Evolutionary conservation across 2,329 filamentous ascomycete species (phyloP), one percentile per base, ranked within the genome.

Genomic region (Apiospora kogelbergensis): DNA sequence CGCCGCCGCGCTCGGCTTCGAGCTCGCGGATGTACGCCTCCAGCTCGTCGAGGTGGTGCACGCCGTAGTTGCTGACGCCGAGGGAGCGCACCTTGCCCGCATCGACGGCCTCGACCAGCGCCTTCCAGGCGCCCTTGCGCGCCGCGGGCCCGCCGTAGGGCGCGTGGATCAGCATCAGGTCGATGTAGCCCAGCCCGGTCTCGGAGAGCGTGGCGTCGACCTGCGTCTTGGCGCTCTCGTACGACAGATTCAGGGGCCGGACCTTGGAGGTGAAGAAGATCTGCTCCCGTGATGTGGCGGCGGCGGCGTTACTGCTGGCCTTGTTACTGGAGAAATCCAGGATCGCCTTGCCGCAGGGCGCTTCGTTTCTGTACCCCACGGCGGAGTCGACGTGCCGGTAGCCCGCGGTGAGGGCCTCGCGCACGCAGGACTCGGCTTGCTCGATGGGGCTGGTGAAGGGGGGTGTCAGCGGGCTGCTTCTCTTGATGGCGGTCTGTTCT

Each of bases 1-100:
- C 89, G 53, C 87, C 64, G 57, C 87, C 65, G 26, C 65, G 85
- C 78, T 89, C 88, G 22, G 78, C 76, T 75, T 92, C 90, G 0
- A 90, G 85, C 78, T 90, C 87, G 67, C 81, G 82, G 69, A 89
- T 90, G 78, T 89, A 85, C 68, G 75, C 76, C 78, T 89, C 85
- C 40, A 91, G 80, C 78, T 91, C 88, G 63, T 88, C 82, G 3
- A 91, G 81, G 73, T 91, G 89, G 71, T 89, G 84, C 17, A 90
- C 83, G 65, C 89, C 89, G 74, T 89, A 91, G 81, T 91, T 91
- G 78, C 86, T 89, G n/a, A 91, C 82, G 65, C 89, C 89, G 53
- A 91, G 85, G 73, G 85, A 88, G 66, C 88, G 84, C 42, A 91
- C 81, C 75, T 89, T 89, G 65, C 88, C 89, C 60, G 84, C 86